Evolutionary conservation across 768 basidiomycete genomes (phyloP), one percentile per base, ranked within the genome.

Genomic region (Cyclocybe cylindracea): DNA sequence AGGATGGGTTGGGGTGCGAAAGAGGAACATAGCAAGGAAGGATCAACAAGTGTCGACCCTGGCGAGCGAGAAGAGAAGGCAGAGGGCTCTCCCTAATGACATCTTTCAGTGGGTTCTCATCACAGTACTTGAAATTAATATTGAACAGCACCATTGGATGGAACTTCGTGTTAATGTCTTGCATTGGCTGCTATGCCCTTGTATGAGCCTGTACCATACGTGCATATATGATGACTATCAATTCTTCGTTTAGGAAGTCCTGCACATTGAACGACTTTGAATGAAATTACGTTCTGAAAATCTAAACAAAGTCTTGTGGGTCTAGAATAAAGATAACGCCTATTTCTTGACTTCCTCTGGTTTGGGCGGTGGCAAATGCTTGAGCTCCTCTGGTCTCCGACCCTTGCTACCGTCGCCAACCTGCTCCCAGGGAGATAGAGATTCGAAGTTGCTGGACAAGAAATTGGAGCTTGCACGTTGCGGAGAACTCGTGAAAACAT

Each of bases 381-480:
- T 92, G 61, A 93, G 78, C 42, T 86, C 83, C 33, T 85, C 83
- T 2, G 94, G 91, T 55, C 73, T 70, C 54, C 68, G 72, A 24
- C 77, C 70, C 43, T 69, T 68, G 13, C 73, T 76, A 31, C 81
- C 81, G 37, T 80, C 74, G 34, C 96, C 96, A 41, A 91, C 81
- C 70, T 95, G 94, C 66, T 98, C 97, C 96, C 96, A 99, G 37
- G 97, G 96, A 40, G 85, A 94, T 40, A 82, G 78, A 24, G 93
- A 85, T 65, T 94, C 93, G 65, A 98, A 98, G 76, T 98, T 98
- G 50, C 96, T 95, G 59, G 7, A 51, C 49, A 44, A n/a, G 10
- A 31, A 11, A 14, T 29, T 41, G 42, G 36, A 43, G 44, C 46
- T n/a, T 34, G n/a, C 19, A 16, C 31, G 5, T 44, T 36, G n/a